Base-by-base conservation (phyloP, 192 early-diverging fungal species). In the Gaertneriomyces sp. region DNA sequence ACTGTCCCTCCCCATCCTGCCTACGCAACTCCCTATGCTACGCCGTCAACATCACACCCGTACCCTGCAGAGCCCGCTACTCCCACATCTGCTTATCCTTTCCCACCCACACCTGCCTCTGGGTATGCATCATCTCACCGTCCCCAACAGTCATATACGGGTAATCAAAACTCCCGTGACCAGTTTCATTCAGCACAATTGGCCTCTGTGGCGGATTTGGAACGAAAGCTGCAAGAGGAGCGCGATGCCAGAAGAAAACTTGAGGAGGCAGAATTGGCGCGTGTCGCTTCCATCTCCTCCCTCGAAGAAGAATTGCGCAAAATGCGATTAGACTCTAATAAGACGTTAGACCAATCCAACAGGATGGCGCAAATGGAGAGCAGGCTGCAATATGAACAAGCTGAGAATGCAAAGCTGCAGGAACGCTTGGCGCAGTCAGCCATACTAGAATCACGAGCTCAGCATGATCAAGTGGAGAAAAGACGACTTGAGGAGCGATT, bases 211-310 rank as follows among this genome's bases (percentile, higher is more conserved):
- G 17, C 64, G 12, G 50, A 53, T 3, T 42, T 69, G 12, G 68
- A 69, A 62, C 17, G 40, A 10, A 53, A 53, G 44, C 60, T 69
- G 11, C 33, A 69, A 19, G 11, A 53, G 17, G 68, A 69, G 44
- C 58, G 68, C 5, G 47, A 62, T 11, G 52, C 45, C 11, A 20
- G 68, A 11, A 9, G 45, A 9, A 25, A 41, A 16, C 16, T 69
- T 7, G 68, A 69, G 40, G 68, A 60, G 40, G 60, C 60, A 10
- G 68, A 69, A 39, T 8, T 62, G 4, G 68, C 61, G 43, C 68
- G 68, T 17, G 47, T 69, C 8, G 62, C 16, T 33, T 12, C 59
- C 4, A 63, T 69, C 38, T 69, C 68, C 0, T 10, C 45, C n/a
- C 42, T 69, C 10, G 68, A 69, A 62, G 60, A 53, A 0, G 16